These are phyloP conservation scores for Phycomyces nitens DNA, from an alignment of 192 early-diverging fungal genomes.

Conservation along the genomic window DNA sequence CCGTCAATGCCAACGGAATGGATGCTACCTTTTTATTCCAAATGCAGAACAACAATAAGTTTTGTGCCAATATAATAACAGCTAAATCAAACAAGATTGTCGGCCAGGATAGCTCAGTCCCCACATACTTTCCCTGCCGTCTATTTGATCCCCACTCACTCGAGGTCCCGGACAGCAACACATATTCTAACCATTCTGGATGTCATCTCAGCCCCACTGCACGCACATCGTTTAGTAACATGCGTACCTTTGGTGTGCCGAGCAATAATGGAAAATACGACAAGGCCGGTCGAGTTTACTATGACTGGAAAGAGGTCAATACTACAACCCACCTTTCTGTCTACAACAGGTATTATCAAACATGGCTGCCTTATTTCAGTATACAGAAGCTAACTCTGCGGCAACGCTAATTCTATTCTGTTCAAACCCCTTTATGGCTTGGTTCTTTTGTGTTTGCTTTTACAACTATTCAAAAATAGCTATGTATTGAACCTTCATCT, in stretches of 20 bases:
- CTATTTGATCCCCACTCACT: constrained; percentile 20
- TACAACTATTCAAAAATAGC: constrained; percentile 17
- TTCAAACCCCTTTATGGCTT: neutral
- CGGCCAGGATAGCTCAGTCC: constrained; percentile 15
- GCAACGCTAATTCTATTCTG: neutral
- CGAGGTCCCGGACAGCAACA: constrained; percentile 14
- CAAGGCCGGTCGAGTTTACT: constrained; percentile 35
- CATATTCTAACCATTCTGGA: constrained; percentile 27
- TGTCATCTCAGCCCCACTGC: constrained; percentile 30
- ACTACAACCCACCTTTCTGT: constrained; percentile 25
- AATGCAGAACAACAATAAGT: constrained; percentile 59
- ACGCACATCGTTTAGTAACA: constrained; percentile 1
- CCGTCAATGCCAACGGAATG: constrained; percentile 59
- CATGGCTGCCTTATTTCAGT: too few species aligned
- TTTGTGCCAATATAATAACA: constrained; percentile 52
- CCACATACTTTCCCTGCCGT: constrained; percentile 34
- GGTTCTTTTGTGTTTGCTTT: neutral
- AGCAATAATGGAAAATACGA: constrained; percentile 21
- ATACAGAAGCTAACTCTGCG: too few species aligned
- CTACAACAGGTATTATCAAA: constrained; percentile 30
- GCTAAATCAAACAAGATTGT: constrained; percentile 11
- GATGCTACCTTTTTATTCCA: constrained; percentile 70
- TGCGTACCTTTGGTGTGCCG: constrained; percentile 16
- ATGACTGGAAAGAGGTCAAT: constrained; percentile 32
- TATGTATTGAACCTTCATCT: constrained; percentile 36